Conservation (phyloP, 2,329 filamentous ascomycete genomes). For the Blastomyces percursus region DNA sequence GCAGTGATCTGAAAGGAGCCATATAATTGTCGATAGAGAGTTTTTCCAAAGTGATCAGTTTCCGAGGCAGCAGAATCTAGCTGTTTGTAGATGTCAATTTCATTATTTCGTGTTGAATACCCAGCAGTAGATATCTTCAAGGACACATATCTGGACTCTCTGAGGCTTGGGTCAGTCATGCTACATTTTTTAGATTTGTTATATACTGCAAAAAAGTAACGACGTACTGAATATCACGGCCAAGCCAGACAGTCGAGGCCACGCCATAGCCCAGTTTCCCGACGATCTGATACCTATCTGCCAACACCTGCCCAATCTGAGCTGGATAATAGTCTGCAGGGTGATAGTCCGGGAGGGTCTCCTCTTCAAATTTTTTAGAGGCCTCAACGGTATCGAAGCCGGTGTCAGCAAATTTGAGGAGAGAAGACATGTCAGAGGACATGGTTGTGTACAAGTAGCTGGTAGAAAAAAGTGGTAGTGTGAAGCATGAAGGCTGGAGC, state of each 20-base stretch:
- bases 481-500: slow-evolving; percentile 1
- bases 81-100: slow-evolving; percentile 17
- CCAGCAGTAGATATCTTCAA: slow-evolving; percentile 7
- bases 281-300: slow-evolving; percentile 15
- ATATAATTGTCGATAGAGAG: slow-evolving; percentile 16
- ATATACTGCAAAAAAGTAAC: background rate
- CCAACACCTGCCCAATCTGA: slow-evolving; percentile 10
- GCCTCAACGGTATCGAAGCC: slow-evolving; percentile 7
- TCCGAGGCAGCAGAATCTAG: slow-evolving; percentile 10
- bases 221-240: slow-evolving; percentile 13
- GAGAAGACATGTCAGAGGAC: background rate
- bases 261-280: slow-evolving; percentile 19
- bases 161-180: background rate
- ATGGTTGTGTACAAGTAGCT: background rate
- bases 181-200: background rate
- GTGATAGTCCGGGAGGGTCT: slow-evolving; percentile 10
- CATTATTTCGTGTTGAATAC: slow-evolving; percentile 4
- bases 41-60: slow-evolving; percentile 15
- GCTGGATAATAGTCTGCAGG: slow-evolving; percentile 12
- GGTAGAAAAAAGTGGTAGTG: background rate
- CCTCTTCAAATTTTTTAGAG: slow-evolving; percentile 12
- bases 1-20: slow-evolving; percentile 20
- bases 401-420: slow-evolving; percentile 4
- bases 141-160: slow-evolving; percentile 4
- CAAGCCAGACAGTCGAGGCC: slow-evolving; percentile 18